Evolutionary conservation across 1,284 basidiomycete species (phyloP).

Genomic region (Ceratobasidium sp.): DNA sequence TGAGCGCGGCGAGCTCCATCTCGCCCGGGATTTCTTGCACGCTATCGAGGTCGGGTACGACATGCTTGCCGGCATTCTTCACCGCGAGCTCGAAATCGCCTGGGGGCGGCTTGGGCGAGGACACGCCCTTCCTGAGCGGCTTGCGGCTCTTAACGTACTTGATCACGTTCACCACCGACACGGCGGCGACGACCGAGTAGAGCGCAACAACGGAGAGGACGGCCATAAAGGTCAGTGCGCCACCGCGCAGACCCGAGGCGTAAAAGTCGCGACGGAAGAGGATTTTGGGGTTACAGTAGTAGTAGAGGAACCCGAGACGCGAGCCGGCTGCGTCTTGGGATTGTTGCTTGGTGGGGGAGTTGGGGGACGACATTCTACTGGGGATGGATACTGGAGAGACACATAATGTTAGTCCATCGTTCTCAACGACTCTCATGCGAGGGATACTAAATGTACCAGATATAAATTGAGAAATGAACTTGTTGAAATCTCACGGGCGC

Average conservation of each 20-base stretch:
- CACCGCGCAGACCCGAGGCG: not conserved
- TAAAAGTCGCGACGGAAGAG: slow-evolving; percentile 22
- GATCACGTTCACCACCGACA: slow-evolving; percentile 15
- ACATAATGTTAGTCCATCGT: slow-evolving; percentile 24
- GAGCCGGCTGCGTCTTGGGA: slow-evolving; percentile 21
- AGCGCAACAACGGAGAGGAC: slow-evolving; percentile 27
- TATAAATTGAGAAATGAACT: slow-evolving; percentile 4
- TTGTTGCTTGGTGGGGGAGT: slow-evolving; percentile 2
- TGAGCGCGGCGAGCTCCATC: slow-evolving; percentile 18
- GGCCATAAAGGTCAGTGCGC: slow-evolving; percentile 12
- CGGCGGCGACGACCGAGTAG: slow-evolving; percentile 27
- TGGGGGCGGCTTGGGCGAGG: slow-evolving; percentile 9
- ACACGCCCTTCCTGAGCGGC: slow-evolving; percentile 2
- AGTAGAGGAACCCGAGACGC: slow-evolving; percentile 14
- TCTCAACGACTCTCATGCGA: slow-evolving; percentile 6
- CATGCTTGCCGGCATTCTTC: slow-evolving; percentile 18
- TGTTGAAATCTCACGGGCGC: slow-evolving; percentile 3
- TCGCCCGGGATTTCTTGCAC: slow-evolving; percentile 38
- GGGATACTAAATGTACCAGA: slow-evolving; percentile 10
- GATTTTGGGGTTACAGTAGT: slow-evolving; percentile 31
- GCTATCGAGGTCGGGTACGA: slow-evolving; percentile 18
- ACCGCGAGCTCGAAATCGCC: slow-evolving; percentile 14
- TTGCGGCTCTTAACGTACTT: not conserved
- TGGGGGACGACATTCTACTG: slow-evolving; percentile 9
- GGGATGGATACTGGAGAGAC: slow-evolving; percentile 3